Evolutionary conservation across 148 eudicot species (phyloP).

Genomic region (Heliosperma pusillum): DNA sequence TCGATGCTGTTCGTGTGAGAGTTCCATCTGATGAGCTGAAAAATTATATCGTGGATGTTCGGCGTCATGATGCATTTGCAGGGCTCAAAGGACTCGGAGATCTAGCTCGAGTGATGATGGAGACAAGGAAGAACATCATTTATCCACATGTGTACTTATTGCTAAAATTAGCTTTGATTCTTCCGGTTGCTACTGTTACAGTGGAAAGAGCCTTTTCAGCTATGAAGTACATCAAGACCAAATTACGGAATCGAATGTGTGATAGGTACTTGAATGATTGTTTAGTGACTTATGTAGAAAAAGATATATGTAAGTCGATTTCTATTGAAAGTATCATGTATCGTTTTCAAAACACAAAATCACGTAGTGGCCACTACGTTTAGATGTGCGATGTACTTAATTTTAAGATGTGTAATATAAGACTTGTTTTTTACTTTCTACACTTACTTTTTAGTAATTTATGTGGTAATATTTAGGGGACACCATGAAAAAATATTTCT

Average conservation of each 20-base stretch:
- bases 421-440: too few relatives aligned
- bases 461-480: too few relatives aligned
- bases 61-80: too few relatives aligned
- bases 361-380: too few relatives aligned
- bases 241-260: slow-evolving; percentile 3
- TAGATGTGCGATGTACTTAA: too few relatives aligned
- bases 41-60: neutral
- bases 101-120: neutral
- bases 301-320: neutral
- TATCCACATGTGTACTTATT: neutral
- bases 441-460: too few relatives aligned
- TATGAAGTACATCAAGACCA: neutral
- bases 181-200: neutral
- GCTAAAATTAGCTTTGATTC: neutral
- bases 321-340: neutral
- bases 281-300: neutral
- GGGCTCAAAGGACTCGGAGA: too few relatives aligned
- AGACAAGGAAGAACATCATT: neutral
- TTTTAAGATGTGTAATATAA: too few relatives aligned
- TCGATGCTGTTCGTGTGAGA: neutral
- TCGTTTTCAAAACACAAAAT: slow-evolving; percentile 2
- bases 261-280: neutral
- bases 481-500: too few relatives aligned
- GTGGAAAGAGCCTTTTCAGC: neutral
- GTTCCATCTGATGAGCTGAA: neutral